Conservation (phyloP, 768 basidiomycete species). For the Gymnopilus dilepis region DNA sequence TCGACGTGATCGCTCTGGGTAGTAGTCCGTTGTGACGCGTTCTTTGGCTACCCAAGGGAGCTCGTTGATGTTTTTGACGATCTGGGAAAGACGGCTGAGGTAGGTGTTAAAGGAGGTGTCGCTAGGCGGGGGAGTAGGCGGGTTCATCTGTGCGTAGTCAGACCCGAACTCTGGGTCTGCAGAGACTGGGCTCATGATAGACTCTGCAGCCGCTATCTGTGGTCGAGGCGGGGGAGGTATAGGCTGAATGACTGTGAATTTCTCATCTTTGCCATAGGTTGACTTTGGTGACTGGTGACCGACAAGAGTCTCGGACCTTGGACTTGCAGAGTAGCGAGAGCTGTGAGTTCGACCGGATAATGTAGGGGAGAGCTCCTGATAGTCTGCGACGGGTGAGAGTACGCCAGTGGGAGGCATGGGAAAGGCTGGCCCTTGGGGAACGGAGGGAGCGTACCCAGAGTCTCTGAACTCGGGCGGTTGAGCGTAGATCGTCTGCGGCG, state of each 20-base stretch:
- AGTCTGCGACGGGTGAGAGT: conserved; percentile 22
- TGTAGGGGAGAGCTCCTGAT: background rate
- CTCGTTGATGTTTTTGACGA: conserved; percentile 38
- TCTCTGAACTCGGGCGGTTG: conserved; percentile 17
- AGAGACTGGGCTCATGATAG: conserved; percentile 40
- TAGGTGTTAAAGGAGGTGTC: conserved; percentile 38
- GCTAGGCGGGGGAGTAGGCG: conserved; percentile 44
- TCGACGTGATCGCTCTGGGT: conserved; percentile 37
- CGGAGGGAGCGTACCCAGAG: conserved; percentile 24
- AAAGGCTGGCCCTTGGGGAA: conserved; percentile 1
- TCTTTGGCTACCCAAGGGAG: conserved; percentile 50
- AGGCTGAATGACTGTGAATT: background rate
- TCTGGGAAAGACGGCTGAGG: conserved; percentile 38
- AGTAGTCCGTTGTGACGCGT: conserved; percentile 50
- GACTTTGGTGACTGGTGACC: conserved; percentile 13
- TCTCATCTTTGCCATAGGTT: conserved; percentile 7
- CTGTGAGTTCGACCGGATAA: background rate
- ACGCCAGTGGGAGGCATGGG: conserved; percentile 2
- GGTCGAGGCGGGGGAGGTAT: background rate
- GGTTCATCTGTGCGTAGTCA: conserved; percentile 56
- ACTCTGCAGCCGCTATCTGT: conserved; percentile 17
- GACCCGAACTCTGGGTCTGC: conserved; percentile 47
- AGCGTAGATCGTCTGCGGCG: background rate
- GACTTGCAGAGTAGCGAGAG: background rate
- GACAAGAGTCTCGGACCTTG: conserved; percentile 26